These are phyloP conservation scores for Saccharomyces hybrid DNA, from an alignment of 1,139 yeast species.

Conservation along the genomic window DNA sequence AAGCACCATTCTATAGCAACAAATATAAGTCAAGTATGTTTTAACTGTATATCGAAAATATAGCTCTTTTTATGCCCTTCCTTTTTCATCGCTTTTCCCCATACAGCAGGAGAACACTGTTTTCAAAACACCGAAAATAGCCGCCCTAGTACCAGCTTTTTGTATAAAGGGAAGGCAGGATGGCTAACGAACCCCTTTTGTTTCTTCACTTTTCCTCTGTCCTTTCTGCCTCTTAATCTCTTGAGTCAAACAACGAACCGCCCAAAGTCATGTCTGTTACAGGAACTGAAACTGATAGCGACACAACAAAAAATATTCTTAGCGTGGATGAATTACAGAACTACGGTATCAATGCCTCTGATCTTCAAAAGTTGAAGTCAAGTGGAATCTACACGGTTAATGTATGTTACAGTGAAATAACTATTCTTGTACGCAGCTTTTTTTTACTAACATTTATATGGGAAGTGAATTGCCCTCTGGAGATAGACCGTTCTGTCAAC, in stretches of 20 bases:
- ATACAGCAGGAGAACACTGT: background rate
- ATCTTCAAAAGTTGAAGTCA: constrained; percentile 44
- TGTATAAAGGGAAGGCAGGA: background rate
- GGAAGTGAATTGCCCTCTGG: background rate
- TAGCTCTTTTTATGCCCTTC: background rate
- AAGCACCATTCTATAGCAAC: background rate
- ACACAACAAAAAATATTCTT: constrained; percentile 24
- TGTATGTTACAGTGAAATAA: background rate
- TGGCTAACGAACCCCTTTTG: background rate
- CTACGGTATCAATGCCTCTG: constrained; percentile 52
- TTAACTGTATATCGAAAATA: background rate
- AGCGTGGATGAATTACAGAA: constrained; percentile 48
- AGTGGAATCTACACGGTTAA: constrained; percentile 51
- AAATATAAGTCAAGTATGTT: background rate
- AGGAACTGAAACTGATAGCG: constrained; percentile 12
- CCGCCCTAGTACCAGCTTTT: background rate
- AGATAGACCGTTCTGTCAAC: constrained; percentile 40
- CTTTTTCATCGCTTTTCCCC: background rate
- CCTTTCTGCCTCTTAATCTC: background rate
- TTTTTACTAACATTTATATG: background rate
- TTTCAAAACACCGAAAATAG: background rate
- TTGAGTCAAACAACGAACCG: background rate
- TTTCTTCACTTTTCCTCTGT: background rate
- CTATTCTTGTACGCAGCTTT: background rate
- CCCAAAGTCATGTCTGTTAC: constrained; percentile 13